Conservation (phyloP, 2,329 filamentous ascomycete species). For the Coniochaeta sp. region DNA sequence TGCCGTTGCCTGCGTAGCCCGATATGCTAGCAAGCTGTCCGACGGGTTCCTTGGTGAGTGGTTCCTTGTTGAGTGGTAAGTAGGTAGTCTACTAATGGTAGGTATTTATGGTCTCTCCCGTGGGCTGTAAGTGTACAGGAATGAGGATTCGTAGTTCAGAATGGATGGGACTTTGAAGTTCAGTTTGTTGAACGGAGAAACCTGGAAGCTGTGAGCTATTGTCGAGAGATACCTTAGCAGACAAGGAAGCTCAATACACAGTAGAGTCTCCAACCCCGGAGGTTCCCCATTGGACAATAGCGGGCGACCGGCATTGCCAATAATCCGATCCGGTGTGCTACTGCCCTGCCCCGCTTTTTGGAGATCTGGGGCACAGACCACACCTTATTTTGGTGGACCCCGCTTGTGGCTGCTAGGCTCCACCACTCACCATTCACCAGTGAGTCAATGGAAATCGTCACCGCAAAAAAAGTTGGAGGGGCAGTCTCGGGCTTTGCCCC, state of each 20-base stretch:
- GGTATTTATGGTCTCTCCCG: not conserved
- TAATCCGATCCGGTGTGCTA: slow-evolving; percentile 10
- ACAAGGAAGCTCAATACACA: not conserved
- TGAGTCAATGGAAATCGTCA: not conserved
- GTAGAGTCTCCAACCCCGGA: not conserved
- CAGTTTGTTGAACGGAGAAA: not conserved
- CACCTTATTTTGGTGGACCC: slow-evolving; percentile 9
- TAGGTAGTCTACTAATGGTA: no score
- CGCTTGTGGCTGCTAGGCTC: not conserved
- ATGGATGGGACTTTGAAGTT: not conserved
- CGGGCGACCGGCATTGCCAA: not conserved
- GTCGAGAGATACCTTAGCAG: not conserved
- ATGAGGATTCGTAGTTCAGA: not conserved
- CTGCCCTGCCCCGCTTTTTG: not conserved
- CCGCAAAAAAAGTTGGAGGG: not conserved
- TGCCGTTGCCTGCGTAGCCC: not conserved
- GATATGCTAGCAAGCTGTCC: not conserved
- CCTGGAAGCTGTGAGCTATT: not conserved
- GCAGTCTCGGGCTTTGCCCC: not conserved
- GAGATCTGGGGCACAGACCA: slow-evolving; percentile 10
- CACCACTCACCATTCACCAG: no score
- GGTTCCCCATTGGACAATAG: not conserved
- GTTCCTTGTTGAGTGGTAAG: slow-evolving; percentile 2
- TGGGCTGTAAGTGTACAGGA: not conserved
- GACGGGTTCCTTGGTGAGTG: not conserved